phyloP scores from a whole-genome alignment of 805 yeast species.

The Zygosaccharomyces siamensis region DNA sequence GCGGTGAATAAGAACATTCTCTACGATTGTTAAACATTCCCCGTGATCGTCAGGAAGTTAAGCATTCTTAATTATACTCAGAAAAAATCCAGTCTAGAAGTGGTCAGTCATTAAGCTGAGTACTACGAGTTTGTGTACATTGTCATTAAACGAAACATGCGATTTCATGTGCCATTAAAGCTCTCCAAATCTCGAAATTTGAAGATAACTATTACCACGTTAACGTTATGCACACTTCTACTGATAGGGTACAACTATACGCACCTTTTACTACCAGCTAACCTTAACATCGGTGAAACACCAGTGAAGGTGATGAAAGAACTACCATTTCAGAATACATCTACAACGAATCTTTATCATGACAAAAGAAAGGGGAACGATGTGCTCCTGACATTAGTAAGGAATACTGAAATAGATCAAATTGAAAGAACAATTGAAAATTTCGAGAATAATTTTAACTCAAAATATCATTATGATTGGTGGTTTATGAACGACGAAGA shows the following conservation, averaged over 20 bases:
- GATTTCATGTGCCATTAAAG: neutral
- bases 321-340: neutral
- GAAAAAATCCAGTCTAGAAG: no score
- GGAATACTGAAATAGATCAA: conserved; percentile 73
- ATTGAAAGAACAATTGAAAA: conserved; percentile 67
- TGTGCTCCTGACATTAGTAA: conserved; percentile 72
- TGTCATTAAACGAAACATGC: no score
- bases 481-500: conserved; percentile 79
- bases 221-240: neutral
- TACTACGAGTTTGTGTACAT: no score
- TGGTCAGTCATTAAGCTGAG: no score
- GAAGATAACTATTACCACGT: neutral
- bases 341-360: neutral
- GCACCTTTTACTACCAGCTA: neutral
- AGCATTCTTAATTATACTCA: neutral
- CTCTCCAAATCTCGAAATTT: neutral
- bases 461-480: conserved; percentile 93
- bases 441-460: conserved; percentile 83
- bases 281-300: neutral
- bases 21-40: neutral
- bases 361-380: conserved; percentile 46
- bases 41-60: neutral
- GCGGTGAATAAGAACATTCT: no score
- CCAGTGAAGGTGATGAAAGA: neutral
- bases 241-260: conserved; percentile 2